A percentile compares a stretch with the other conserved stretches of the same genome.
These are phyloP conservation scores for Saccharomycopsis sp. DNA, from an alignment of 805 yeast genomes.

Conservation along the genomic window DNA sequence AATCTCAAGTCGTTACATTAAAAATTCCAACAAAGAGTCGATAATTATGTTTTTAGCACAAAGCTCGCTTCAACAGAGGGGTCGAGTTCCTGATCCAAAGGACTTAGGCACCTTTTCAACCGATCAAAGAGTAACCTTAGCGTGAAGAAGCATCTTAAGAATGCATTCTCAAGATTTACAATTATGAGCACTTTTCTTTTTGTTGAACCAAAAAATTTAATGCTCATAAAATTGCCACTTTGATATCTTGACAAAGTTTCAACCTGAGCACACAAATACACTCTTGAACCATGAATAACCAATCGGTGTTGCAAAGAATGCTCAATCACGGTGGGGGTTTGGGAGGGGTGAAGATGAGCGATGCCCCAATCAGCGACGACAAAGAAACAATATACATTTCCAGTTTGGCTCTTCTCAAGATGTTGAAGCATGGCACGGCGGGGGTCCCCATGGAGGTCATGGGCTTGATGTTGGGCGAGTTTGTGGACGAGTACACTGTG, in stretches of 20 bases:
- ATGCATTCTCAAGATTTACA: too few species aligned
- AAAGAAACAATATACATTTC: conserved; percentile 96
- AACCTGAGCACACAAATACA: neutral
- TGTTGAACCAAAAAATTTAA: too few species aligned
- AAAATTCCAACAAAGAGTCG: too few species aligned
- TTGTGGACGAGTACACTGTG: conserved; percentile 93
- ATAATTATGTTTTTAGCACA: too few species aligned
- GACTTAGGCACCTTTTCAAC: too few species aligned
- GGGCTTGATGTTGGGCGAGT: conserved; percentile 98
- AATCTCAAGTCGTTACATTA: too few species aligned
- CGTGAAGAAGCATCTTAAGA: too few species aligned
- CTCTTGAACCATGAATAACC: conserved; percentile 8
- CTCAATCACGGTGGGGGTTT: conserved; percentile 32
- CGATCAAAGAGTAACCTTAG: too few species aligned
- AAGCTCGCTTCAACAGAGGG: too few species aligned
- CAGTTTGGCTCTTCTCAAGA: conserved; percentile 86
- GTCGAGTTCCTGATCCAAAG: too few species aligned
- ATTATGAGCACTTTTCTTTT: neutral
- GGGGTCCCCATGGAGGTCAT: conserved; percentile 84
- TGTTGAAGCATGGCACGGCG: conserved; percentile 96
- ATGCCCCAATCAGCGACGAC: conserved; percentile 82
- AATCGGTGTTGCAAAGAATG: conserved; percentile 30
- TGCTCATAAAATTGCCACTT: too few species aligned
- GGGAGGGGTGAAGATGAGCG: conserved; percentile 45
- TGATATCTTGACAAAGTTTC: too few species aligned